phyloP scores from a whole-genome alignment of 1,284 basidiomycete genomes.

The Schizopora paradoxa region DNA sequence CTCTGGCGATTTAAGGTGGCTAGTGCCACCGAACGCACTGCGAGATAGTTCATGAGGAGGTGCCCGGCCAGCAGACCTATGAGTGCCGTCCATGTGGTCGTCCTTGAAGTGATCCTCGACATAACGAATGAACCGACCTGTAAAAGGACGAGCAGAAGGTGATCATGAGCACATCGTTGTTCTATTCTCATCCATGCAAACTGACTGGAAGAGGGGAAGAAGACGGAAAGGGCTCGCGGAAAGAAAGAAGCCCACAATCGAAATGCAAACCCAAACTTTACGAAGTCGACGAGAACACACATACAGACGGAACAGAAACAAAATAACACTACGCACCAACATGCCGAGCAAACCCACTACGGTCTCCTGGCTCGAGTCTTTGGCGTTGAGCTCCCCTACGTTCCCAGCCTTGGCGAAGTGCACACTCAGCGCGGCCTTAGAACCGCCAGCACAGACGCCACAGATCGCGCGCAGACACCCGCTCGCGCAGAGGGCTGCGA shows the following conservation, averaged over 20 bases:
- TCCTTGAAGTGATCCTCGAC: slow-evolving; percentile 44
- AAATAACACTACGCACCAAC: slow-evolving; percentile 45
- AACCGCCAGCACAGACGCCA: slow-evolving; percentile 55
- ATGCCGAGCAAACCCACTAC: slow-evolving; percentile 60
- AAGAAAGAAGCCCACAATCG: not conserved
- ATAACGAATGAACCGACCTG: slow-evolving; percentile 57
- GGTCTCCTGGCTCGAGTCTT: slow-evolving; percentile 67
- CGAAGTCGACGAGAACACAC: not conserved
- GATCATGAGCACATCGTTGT: not conserved
- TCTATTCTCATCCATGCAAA: too few relatives aligned
- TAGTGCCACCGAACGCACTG: slow-evolving; percentile 50
- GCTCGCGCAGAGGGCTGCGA: slow-evolving; percentile 49
- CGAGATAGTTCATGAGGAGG: slow-evolving; percentile 53
- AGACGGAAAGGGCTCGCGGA: not conserved
- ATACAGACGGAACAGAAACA: not conserved
- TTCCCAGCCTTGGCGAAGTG: slow-evolving; percentile 64
- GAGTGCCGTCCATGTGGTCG: slow-evolving; percentile 46
- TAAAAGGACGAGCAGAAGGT: not conserved
- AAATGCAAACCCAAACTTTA: not conserved
- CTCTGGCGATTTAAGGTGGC: slow-evolving; percentile 58
- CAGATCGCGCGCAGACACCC: slow-evolving; percentile 54
- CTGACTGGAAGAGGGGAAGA: too few relatives aligned
- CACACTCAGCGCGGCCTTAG: slow-evolving; percentile 61
- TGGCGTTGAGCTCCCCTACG: slow-evolving; percentile 64
- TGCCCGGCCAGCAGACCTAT: slow-evolving; percentile 48